Percentiles rank a stretch among this genome's conserved stretches.
These are phyloP conservation scores for Leishmania mexicana DNA, from an alignment of 208 protist genomes.

Conservation along the genomic window DNA sequence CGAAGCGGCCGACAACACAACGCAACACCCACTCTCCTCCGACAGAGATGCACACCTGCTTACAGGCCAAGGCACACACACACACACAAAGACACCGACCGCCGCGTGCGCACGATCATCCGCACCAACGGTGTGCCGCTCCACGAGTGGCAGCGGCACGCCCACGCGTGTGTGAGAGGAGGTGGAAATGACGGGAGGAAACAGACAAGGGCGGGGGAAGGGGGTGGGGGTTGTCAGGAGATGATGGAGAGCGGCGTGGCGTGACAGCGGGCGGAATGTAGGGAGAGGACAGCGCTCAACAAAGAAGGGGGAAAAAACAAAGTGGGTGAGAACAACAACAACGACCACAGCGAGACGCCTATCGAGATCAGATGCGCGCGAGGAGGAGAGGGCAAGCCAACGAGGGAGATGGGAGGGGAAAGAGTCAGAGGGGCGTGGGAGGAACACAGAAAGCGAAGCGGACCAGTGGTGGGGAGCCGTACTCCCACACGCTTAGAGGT, in stretches of 20 bases:
- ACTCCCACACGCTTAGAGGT: background rate
- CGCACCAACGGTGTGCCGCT: background rate
- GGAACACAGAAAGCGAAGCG: background rate
- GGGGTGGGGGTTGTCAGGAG: background rate
- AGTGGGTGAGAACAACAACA: background rate
- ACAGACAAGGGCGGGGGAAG: background rate
- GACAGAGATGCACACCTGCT: background rate
- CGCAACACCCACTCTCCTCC: background rate
- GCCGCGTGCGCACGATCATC: background rate
- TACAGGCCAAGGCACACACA: background rate
- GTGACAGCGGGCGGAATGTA: background rate
- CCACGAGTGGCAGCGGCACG: background rate
- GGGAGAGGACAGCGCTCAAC: background rate
- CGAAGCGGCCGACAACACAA: background rate
- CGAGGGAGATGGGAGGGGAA: background rate
- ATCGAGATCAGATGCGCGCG: background rate
- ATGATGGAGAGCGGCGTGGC: background rate
- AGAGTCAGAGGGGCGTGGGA: background rate
- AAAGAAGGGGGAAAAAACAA: background rate
- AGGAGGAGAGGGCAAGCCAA: background rate
- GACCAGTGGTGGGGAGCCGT: background rate
- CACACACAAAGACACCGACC: background rate
- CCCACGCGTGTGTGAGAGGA: background rate
- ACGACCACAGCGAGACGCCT: background rate
- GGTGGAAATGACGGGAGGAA: background rate